Percentiles rank a stretch among this genome's conserved stretches.
Conservation (phyloP, 441 rosid genomes). For the Brassica balearica region DNA sequence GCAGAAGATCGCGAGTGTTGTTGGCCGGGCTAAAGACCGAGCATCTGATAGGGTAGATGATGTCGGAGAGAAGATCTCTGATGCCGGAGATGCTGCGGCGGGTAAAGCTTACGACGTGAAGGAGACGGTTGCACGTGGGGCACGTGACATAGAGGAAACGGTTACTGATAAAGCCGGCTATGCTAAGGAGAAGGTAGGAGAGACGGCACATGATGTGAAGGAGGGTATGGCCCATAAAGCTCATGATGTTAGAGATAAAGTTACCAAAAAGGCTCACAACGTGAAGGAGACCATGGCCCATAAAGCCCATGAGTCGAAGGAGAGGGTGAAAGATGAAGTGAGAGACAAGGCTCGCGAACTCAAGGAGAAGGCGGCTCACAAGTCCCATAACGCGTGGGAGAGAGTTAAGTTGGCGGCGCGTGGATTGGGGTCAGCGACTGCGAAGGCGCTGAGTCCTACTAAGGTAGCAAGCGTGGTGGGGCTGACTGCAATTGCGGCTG, state of each 20-base stretch:
- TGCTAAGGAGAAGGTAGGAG: constrained; percentile 30
- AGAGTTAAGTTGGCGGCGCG: constrained; percentile 17
- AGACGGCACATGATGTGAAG: constrained; percentile 21
- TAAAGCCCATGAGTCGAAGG: constrained; percentile 21
- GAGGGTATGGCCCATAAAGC: constrained; percentile 26
- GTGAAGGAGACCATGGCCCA: constrained; percentile 3
- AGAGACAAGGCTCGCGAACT: background rate
- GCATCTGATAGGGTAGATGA: constrained; percentile 24
- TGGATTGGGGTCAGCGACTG: background rate
- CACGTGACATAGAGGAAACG: constrained; percentile 34
- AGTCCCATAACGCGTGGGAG: constrained; percentile 25
- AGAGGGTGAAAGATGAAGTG: constrained; percentile 35
- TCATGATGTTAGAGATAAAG: constrained; percentile 38
- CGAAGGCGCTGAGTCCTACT: constrained; percentile 25
- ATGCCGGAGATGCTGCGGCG: constrained; percentile 22
- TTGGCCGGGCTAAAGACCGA: constrained; percentile 55
- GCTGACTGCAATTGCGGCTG: constrained; percentile 56
- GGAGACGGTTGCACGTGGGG: constrained; percentile 27
- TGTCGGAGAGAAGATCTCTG: constrained; percentile 28
- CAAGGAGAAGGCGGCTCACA: constrained; percentile 31
- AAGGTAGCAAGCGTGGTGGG: constrained; percentile 47
- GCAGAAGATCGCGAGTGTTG: constrained; percentile 49
- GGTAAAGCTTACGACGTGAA: constrained; percentile 31
- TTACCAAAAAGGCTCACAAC: constrained; percentile 8
- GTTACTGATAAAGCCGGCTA: constrained; percentile 28